phyloP scores from a whole-genome alignment of 306 rosid genomes.

The Prinsepia uniflora region DNA sequence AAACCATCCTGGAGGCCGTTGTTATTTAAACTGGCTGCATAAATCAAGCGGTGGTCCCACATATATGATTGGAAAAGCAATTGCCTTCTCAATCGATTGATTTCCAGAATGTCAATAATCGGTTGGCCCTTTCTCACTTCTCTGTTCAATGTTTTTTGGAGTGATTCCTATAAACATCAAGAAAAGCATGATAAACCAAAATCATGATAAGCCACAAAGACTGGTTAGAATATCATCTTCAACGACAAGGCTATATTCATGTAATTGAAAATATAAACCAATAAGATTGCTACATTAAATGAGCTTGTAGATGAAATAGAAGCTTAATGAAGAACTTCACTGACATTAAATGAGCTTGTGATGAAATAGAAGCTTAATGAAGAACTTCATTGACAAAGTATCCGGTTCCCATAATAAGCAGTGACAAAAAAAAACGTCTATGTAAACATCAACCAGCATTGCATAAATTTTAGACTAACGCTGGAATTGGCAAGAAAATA shows the following conservation, averaged over 20 bases:
- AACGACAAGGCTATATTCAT: background rate
- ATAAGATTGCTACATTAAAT: background rate
- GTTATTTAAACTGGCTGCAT: constrained; percentile 39
- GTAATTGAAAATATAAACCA: background rate
- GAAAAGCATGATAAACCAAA: constrained; percentile 14
- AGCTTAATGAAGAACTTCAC: too few species aligned
- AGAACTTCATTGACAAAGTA: background rate
- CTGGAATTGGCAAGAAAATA: constrained; percentile 17
- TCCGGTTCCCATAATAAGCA: constrained; percentile 17
- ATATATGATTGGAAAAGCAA: constrained; percentile 72
- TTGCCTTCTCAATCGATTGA: constrained; percentile 75
- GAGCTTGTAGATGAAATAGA: too few species aligned
- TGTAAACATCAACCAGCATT: background rate
- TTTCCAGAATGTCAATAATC: constrained; percentile 72
- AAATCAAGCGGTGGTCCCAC: constrained; percentile 81
- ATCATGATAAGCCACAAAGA: background rate
- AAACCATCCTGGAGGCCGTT: constrained; percentile 30
- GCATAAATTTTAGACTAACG: constrained; percentile 2
- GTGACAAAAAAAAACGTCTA: constrained; percentile 7
- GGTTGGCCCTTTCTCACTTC: constrained; percentile 59
- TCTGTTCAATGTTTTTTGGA: constrained; percentile 48
- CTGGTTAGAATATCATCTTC: background rate
- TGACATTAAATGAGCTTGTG: background rate
- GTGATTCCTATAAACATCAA: constrained; percentile 54
- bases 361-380: background rate